Conservation (phyloP, 345 rosid species). For the Carallia brachiata region DNA sequence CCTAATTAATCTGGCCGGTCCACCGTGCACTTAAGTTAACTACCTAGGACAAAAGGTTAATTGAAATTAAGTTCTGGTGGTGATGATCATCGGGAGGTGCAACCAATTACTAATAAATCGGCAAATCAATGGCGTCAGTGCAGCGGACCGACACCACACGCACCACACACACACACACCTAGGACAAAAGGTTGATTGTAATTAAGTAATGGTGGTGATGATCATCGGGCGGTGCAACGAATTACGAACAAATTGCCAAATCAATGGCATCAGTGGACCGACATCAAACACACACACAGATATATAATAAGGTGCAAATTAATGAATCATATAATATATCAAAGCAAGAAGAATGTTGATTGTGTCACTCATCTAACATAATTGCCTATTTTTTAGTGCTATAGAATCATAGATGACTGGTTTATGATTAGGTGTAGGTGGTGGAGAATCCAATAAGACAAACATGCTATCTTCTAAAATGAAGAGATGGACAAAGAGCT, state of each 20-base stretch:
- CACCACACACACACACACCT: too few relatives aligned
- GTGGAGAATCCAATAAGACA: not conserved
- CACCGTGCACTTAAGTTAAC: not conserved
- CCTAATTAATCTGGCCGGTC: not conserved
- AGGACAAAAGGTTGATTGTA: not conserved
- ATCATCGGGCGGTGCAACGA: not conserved
- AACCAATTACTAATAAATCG: constrained; percentile 6
- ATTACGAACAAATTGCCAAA: constrained; percentile 15
- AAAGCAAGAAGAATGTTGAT: constrained; percentile 32
- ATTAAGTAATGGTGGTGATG: not conserved
- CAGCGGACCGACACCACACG: constrained; percentile 23
- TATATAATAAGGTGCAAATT: constrained; percentile 1
- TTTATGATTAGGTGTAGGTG: constrained; percentile 25
- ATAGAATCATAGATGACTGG: constrained; percentile 6
- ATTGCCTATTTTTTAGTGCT: constrained; percentile 20
- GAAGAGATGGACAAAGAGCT: not conserved
- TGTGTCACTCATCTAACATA: constrained; percentile 20
- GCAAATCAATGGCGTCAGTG: constrained; percentile 28
- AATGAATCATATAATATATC: not conserved
- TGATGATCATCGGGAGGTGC: not conserved
- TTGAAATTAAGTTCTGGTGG: not conserved
- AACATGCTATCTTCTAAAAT: not conserved
- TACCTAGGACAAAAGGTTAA: not conserved
- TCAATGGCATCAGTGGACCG: constrained; percentile 37
- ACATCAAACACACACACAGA: not conserved